Conservation (phyloP, 2,329 filamentous ascomycete species). For the Fusarium concolor region DNA sequence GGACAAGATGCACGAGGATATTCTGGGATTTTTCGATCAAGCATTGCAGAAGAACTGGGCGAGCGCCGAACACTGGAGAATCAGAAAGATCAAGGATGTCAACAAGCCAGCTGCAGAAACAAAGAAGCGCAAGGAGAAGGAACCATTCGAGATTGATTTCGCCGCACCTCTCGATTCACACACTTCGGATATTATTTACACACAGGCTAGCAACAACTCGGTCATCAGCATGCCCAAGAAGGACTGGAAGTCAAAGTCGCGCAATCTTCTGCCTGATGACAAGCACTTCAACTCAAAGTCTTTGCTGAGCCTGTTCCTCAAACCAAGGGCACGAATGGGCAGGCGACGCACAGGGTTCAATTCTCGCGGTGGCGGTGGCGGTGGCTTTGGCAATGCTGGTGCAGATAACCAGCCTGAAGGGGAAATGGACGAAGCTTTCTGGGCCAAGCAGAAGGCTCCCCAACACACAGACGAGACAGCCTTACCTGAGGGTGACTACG, state of each 20-base stretch:
- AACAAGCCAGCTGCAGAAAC: constrained; percentile 71
- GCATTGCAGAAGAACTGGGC: constrained; percentile 97
- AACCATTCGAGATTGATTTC: constrained; percentile 96
- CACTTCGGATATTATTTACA: constrained; percentile 82
- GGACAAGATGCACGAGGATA: constrained; percentile 86
- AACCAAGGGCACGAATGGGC: constrained; percentile 88
- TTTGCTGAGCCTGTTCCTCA: constrained; percentile 89
- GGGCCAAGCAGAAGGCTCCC: constrained; percentile 79
- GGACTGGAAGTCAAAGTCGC: constrained; percentile 93
- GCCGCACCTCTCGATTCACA: constrained; percentile 76
- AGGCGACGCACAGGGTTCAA: constrained; percentile 68
- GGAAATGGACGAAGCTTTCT: constrained; percentile 95
- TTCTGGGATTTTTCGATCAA: constrained; percentile 97
- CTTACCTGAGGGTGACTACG: constrained; percentile 81
- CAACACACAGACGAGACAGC: constrained; percentile 64
- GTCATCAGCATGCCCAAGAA: constrained; percentile 89
- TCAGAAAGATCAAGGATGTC: constrained; percentile 87
- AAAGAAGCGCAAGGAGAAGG: constrained; percentile 90
- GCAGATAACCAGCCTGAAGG: constrained; percentile 70
- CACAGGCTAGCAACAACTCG: constrained; percentile 81
- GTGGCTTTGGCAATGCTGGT: constrained; percentile 56
- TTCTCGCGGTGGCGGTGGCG: constrained; percentile 53
- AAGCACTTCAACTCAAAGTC: constrained; percentile 98
- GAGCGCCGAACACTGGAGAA: constrained; percentile 98
- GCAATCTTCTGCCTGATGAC: constrained; percentile 94